These are phyloP conservation scores for Tricholoma saponaceum DNA, from an alignment of 768 basidiomycete genomes.

Conservation along the genomic window DNA sequence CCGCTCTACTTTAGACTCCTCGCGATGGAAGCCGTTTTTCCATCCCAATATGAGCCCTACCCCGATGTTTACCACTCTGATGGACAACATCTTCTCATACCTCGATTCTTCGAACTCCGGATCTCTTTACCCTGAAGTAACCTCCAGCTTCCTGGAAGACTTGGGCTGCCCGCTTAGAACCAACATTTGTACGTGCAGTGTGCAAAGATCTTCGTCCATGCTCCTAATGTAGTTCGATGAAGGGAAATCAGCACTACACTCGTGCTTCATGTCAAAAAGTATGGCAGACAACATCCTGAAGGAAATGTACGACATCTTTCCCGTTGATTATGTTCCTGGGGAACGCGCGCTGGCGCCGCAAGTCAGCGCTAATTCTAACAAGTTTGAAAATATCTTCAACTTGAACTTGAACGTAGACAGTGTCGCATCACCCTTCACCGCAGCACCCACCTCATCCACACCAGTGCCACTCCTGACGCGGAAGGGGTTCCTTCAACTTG, in stretches of 20 bases:
- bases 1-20: neutral
- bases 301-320: constrained; percentile 6
- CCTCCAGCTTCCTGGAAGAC: constrained; percentile 13
- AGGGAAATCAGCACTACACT: neutral
- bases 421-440: too few relatives aligned
- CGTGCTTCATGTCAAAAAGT: neutral
- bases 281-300: constrained; percentile 10
- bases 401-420: neutral
- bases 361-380: neutral
- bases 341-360: neutral
- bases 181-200: constrained; percentile 6
- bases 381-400: neutral
- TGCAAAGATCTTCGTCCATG: neutral
- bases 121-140: constrained; percentile 8
- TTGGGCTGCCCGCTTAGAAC: constrained; percentile 8
- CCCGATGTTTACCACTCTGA: constrained; percentile 8
- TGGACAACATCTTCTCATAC: constrained; percentile 12
- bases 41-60: constrained; percentile 9
- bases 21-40: constrained; percentile 13
- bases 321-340: constrained; percentile 8
- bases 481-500: too few relatives aligned
- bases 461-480: too few relatives aligned
- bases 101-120: constrained; percentile 10
- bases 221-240: neutral
- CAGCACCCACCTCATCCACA: too few relatives aligned